Evolutionary conservation across 352 stramenopile species (phyloP), one percentile per base, ranked within the genome.

Genomic region (Phytopythium chamaehyphon): DNA sequence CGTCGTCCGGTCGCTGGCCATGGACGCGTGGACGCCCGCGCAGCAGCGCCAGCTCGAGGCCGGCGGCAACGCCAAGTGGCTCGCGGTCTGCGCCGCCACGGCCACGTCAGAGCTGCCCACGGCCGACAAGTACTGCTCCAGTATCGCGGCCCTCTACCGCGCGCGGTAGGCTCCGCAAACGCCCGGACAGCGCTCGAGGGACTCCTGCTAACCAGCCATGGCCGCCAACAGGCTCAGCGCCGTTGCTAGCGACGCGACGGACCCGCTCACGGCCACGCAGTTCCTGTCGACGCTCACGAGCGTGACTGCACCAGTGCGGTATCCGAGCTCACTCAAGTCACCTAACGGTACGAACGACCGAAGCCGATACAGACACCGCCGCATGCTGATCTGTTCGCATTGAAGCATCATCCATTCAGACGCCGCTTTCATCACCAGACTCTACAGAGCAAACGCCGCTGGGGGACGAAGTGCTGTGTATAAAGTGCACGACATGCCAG

Each of bases 1-100:
- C 62, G 88, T 93, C 54, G 82, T 95, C 65, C 91, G 92, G 70
- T 93, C 82, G 9, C 47, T 95, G 10, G 64, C 56, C 15, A 93
- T 95, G 81, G 84, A 95, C 53, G 69, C 59, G 9, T 95, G 84
- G 82, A 73, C 76, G 9, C 18, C 48, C 8, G 64, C 21, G 5
- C 79, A 94, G 47, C 62, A 74, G 11, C 67, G 72, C 18, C 56
- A 63, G 15, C 61, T 94, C n/a, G 76, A 91, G 59, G 53, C 75
- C 16, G 82, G 81, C 16, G 81, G 83, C 22, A 94, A 92, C 43
- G 83, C 73, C 47, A 94, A 94, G 59, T 94, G 83, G 83, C 45
- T 66, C 19, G 79, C 79, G 6, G 78, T 94, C 14, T 94, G 83
- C 55, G 45, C 64, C 10, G 83, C 66, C 15, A 76, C 70, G 2